Evolutionary conservation across 2,329 filamentous ascomycete genomes (phyloP), one percentile per base, ranked within the genome.

Genomic region (Aspergillus ustus): DNA sequence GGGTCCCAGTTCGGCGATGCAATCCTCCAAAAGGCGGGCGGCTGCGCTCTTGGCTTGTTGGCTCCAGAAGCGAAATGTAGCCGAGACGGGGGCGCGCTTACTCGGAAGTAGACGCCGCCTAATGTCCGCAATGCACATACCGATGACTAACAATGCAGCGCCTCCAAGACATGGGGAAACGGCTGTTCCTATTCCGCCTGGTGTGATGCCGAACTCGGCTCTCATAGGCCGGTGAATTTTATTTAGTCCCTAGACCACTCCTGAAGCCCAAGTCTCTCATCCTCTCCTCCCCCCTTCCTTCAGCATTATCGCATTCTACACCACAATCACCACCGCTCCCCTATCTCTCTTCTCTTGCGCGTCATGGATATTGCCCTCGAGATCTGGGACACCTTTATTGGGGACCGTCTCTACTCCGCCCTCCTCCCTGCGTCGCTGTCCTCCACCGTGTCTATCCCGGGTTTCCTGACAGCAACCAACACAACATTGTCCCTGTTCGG

Each of bases 281-380:
- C 25, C 29, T 49, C 25, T 29, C 45, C 52, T 50, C 20, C n/a
- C 45, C 54, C 46, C 59, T 49, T 54, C 50, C 43, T 50, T 37
- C 22, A 19, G 9, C 29, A 28, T 46, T 53, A 9, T 37, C 31
- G 48, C 46, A 8, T 45, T 43, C 9, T 34, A n/a, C 28, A 37
- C 37, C n/a, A 25, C 19, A 19, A 57, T 54, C 57, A 50, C 40
- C 57, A 43, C 59, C 53, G 43, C 40, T 48, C 53, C 52, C 45
- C 43, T 19, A 13, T 19, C 15, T 29, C 44, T n/a, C 22, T 13
- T 15, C n/a, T 29, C 44, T n/a, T 19, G 37, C 7, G 15, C 60
- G 64, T 75, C 77, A 97, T 98, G 94, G 94, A 98, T 83, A 87
- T 97, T 80, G 87, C 95, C 50, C 89, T 97, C 67, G 93, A 97